Conservation (phyloP, 352 stramenopile genomes). For the Globisporangium nodosum region DNA sequence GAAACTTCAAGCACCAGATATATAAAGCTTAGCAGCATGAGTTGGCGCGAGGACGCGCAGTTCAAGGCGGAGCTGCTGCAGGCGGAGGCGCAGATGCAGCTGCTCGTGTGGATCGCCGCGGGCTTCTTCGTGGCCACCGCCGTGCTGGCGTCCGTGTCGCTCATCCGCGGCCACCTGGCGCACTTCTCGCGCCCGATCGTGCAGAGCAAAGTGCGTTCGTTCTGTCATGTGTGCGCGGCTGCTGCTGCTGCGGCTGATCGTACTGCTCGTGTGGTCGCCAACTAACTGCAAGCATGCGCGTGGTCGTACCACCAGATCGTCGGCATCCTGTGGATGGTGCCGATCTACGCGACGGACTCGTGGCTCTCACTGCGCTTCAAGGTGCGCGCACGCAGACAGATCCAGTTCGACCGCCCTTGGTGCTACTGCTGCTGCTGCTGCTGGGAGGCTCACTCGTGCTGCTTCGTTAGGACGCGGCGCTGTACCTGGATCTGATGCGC, state of each 20-base stretch:
- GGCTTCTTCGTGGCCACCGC: conserved; percentile 88
- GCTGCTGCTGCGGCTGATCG: background rate
- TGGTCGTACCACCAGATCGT: conserved; percentile 77
- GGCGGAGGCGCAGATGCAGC: conserved; percentile 59
- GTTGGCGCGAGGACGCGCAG: too few relatives aligned
- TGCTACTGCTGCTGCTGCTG: background rate
- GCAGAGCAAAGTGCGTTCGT: conserved; percentile 90
- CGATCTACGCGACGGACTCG: conserved; percentile 96
- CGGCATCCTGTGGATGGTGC: conserved; percentile 98
- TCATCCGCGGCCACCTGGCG: conserved; percentile 89
- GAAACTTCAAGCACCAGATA: too few relatives aligned
- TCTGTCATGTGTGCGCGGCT: background rate
- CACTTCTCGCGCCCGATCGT: conserved; percentile 92
- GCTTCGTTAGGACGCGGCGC: conserved; percentile 37
- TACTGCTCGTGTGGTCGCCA: background rate
- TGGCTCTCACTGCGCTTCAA: conserved; percentile 98
- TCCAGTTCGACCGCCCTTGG: too few relatives aligned
- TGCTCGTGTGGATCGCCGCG: conserved; percentile 78
- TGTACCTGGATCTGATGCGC: conserved; percentile 92
- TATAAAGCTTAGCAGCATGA: too few relatives aligned
- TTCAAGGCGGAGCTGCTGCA: conserved; percentile 9
- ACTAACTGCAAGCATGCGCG: too few relatives aligned
- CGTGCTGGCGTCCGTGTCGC: conserved; percentile 83
- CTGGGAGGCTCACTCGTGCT: background rate
- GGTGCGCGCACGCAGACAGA: conserved; percentile 13